Evolutionary conservation across 202 grass and related monocot genomes (phyloP).

Genomic region (Setaria viridis): DNA sequence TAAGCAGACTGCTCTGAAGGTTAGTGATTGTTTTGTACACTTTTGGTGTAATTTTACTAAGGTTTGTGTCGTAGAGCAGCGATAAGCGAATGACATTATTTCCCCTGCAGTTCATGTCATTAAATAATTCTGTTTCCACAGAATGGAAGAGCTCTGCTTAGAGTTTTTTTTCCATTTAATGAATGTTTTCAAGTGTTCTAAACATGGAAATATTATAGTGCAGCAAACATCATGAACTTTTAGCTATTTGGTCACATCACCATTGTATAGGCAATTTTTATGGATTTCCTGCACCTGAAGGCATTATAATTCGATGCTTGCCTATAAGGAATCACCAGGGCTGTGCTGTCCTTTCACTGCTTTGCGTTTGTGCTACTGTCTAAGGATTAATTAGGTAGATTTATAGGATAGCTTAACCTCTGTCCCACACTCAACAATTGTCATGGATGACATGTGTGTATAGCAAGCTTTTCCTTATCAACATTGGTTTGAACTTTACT

Average conservation of each 20-base stretch:
- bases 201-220: neutral
- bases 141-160: neutral
- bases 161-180: neutral
- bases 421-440: neutral
- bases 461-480: neutral
- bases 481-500: neutral
- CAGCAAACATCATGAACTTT: neutral
- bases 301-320: conserved; percentile 3
- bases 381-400: conserved; percentile 5
- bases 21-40: conserved; percentile 38
- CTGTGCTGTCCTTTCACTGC: neutral
- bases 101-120: neutral
- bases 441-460: neutral
- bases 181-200: neutral
- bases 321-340: conserved; percentile 20
- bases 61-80: neutral
- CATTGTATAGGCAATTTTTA: neutral
- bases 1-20: conserved; percentile 98
- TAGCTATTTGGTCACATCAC: neutral
- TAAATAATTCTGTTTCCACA: conserved; percentile 14
- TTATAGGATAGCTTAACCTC: conserved; percentile 6
- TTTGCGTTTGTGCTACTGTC: conserved; percentile 6
- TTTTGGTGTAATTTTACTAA: conserved; percentile 1
- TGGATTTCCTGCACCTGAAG: neutral
- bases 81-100: neutral